phyloP scores from a whole-genome alignment of 2,329 filamentous ascomycete genomes.

The Xylariaceae sp. region DNA sequence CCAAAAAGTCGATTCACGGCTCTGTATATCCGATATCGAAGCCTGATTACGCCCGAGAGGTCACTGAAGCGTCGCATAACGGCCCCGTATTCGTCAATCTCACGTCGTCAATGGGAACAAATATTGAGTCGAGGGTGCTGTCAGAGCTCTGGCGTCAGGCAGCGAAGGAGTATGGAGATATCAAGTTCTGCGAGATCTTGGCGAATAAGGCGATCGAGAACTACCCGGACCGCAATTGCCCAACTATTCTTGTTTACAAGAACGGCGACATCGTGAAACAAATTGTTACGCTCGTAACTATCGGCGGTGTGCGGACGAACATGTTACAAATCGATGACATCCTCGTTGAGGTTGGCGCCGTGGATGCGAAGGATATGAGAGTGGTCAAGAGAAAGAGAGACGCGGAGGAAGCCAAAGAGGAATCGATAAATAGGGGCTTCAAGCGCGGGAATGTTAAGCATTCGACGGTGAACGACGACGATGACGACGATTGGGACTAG shows the following conservation, averaged over 20 bases:
- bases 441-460: slow-evolving; percentile 46
- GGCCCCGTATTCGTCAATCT: slow-evolving; percentile 71
- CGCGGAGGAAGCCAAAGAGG: slow-evolving; percentile 57
- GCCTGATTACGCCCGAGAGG: slow-evolving; percentile 83
- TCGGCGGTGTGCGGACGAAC: slow-evolving; percentile 66
- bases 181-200: slow-evolving; percentile 97
- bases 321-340: slow-evolving; percentile 74
- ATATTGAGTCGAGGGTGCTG: slow-evolving; percentile 78
- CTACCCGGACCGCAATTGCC: slow-evolving; percentile 91
- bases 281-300: slow-evolving; percentile 77
- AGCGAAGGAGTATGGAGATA: slow-evolving; percentile 78
- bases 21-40: slow-evolving; percentile 92
- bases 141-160: slow-evolving; percentile 81
- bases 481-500: slow-evolving; percentile 54
- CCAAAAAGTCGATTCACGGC: slow-evolving; percentile 75
- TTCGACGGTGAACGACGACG: slow-evolving; percentile 39
- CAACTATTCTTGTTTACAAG: slow-evolving; percentile 87
- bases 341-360: slow-evolving; percentile 74
- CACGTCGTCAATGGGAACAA: slow-evolving; percentile 70
- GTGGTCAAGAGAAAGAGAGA: slow-evolving; percentile 58
- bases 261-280: slow-evolving; percentile 91
- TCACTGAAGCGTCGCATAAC: slow-evolving; percentile 81
- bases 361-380: slow-evolving; percentile 73
- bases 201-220: slow-evolving; percentile 92
- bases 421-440: slow-evolving; percentile 47